phyloP scores from a whole-genome alignment of 176 grass and related monocot genomes.

The Phragmites australis region DNA sequence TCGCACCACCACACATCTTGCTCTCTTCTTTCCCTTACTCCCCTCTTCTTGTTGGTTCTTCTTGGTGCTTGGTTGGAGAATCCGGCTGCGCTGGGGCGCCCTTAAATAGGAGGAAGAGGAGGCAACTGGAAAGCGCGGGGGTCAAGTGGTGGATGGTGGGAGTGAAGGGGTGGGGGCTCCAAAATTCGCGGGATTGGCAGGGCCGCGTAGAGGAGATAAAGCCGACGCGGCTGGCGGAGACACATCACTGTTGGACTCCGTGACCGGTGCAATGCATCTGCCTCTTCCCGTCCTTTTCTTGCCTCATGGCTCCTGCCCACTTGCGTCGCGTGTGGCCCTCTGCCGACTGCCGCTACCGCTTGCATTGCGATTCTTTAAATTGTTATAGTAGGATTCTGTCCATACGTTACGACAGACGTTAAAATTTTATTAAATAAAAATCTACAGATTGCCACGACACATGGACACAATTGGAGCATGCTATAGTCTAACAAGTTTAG shows the following conservation, averaged over 20 bases:
- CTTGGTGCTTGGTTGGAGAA: neutral
- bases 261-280: slow-evolving; percentile 31
- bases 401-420: too few species aligned
- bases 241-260: too few species aligned
- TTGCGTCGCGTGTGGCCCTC: too few species aligned
- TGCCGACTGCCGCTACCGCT: neutral
- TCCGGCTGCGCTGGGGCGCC: neutral
- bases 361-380: too few species aligned
- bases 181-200: slow-evolving; percentile 18
- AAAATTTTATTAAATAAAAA: too few species aligned
- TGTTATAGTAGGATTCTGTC: too few species aligned
- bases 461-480: too few species aligned
- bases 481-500: too few species aligned
- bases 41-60: neutral
- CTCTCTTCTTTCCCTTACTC: too few species aligned
- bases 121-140: neutral
- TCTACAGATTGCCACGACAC: too few species aligned
- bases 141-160: neutral
- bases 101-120: slow-evolving; percentile 35
- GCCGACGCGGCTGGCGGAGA: too few species aligned
- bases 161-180: slow-evolving; percentile 18
- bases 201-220: neutral
- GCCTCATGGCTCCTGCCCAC: neutral
- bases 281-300: neutral
- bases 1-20: slow-evolving; percentile 79